Evolutionary conservation across 768 basidiomycete genomes (phyloP).

Genomic region (Termitomyces sp.): DNA sequence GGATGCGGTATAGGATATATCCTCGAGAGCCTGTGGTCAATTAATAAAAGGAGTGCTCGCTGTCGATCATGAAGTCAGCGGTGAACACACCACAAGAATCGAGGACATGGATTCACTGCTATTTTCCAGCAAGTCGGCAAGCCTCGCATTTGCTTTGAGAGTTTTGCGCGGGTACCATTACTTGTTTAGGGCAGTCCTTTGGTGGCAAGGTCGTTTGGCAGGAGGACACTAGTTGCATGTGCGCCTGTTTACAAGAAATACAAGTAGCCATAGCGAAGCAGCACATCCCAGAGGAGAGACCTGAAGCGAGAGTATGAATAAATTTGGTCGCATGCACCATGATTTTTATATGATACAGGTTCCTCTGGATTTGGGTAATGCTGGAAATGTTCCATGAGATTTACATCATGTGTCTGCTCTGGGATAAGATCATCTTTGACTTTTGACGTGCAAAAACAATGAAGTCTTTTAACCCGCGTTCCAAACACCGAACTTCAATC

Average conservation of each 20-base stretch:
- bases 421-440: neutral
- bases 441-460: neutral
- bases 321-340: neutral
- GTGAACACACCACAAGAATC: neutral
- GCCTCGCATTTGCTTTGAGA: neutral
- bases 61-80: neutral
- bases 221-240: neutral
- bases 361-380: constrained; percentile 1
- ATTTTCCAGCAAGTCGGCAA: constrained; percentile 3
- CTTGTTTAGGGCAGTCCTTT: neutral
- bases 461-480: neutral
- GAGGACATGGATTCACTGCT: neutral
- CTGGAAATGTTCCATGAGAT: neutral
- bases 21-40: neutral
- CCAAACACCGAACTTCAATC: neutral
- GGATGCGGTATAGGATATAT: neutral
- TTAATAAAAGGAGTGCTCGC: neutral
- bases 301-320: neutral
- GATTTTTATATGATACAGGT: neutral
- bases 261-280: neutral
- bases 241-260: neutral
- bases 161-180: neutral
- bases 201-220: neutral
- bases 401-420: neutral
- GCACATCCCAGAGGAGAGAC: constrained; percentile 2